Conservation (phyloP, 148 eudicot genomes). For the Salicornia ramosissima region DNA sequence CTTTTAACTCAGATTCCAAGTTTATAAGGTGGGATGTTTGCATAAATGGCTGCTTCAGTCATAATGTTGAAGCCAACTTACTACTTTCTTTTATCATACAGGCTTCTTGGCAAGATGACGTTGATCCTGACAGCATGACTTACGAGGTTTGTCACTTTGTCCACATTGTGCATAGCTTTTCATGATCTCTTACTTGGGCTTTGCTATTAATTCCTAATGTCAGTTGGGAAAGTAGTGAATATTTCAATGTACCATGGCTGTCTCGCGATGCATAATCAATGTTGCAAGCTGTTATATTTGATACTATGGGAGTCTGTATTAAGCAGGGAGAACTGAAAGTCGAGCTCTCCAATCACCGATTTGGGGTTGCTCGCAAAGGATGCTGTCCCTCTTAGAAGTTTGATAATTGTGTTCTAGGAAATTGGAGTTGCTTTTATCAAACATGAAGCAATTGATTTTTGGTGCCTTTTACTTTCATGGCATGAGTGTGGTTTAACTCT, state of each 20-base stretch:
- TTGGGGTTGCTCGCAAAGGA: background rate
- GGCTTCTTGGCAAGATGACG: conserved; percentile 51
- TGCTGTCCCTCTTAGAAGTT: no score
- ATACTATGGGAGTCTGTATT: background rate
- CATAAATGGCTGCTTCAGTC: background rate
- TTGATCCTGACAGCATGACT: conserved; percentile 77
- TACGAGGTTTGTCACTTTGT: conserved; percentile 73
- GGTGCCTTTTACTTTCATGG: background rate
- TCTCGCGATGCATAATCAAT: background rate
- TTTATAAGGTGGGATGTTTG: background rate
- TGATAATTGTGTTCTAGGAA: background rate
- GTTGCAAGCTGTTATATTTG: background rate
- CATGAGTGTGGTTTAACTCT: background rate
- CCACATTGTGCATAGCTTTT: background rate
- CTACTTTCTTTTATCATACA: conserved; percentile 25
- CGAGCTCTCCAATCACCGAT: background rate
- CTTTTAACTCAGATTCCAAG: background rate
- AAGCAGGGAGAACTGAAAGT: background rate
- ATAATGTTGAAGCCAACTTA: background rate
- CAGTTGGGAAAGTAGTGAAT: background rate
- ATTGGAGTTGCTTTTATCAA: background rate
- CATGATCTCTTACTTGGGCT: background rate
- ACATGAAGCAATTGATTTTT: background rate
- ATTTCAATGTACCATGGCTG: background rate
- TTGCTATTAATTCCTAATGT: background rate